Base-by-base conservation (phyloP, 208 protist genomes). In the Leishmania tropica region DNA sequence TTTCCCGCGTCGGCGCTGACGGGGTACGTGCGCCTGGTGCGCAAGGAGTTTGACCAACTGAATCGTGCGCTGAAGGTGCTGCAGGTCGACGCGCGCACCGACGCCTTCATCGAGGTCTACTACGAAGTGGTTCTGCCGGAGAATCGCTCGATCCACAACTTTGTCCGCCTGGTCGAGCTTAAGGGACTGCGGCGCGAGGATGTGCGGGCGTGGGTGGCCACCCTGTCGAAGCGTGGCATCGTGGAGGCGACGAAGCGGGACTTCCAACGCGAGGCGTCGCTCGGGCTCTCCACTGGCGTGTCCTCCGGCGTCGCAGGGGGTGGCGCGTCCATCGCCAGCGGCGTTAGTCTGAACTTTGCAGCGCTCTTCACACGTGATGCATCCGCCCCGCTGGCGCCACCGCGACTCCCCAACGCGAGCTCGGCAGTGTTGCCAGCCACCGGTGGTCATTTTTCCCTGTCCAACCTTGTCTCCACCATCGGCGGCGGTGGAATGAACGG, bases 171-270 rank as follows among this genome's bases (percentile, higher is more conserved):
- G 60, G 89, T 96, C 0, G 92, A 96, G 85, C 86, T 97, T 7
- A 96, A 96, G 54, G 95, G 95, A 31, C 70, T 95, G 48, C 83
- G 85, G 56, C 87, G 95, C n/a, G 95, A 96, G 70, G 91, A 97
- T 72, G 91, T 96, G 40, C 89, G 93, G 19, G 71, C 85, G 56
- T 95, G 90, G 92, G 93, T 97, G 75, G 87, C 92, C 35, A 85
- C 79, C 56, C 87, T 97, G 70, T 96, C 95, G 24, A 95, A 96
- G 83, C 86, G 86, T 35, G 95, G 95, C 17, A 91, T 97, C n/a
- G 93, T 96, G 15, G 93, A 97, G 86, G 90, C 90, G n/a, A 97
- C 95, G 13, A 87, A 89, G 79, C 87, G 92, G n/a, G 95, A 97
- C 84, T 5, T 88, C 11, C 68, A 86, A 64, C 84, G 90, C 0